A percentile compares a stretch with the other conserved stretches of the same genome.
Conservation (phyloP, 2,329 filamentous ascomycete species). For the Periconia macrospinosa region DNA sequence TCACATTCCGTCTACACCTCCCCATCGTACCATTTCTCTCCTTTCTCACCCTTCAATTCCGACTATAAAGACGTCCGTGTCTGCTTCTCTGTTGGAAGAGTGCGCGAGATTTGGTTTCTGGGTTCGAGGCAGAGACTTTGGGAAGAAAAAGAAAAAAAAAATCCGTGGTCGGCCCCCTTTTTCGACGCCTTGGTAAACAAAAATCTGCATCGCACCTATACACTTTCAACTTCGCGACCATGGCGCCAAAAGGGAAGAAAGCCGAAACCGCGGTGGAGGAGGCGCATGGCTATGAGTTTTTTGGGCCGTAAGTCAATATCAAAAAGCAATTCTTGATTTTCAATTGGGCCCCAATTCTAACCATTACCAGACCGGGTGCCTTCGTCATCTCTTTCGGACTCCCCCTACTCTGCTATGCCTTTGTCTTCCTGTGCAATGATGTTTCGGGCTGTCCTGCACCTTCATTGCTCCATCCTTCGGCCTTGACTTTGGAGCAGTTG, state of each 20-base stretch:
- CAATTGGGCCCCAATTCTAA: constrained; percentile 13
- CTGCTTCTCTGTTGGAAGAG: neutral
- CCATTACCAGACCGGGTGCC: constrained; percentile 66
- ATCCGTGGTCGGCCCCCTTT: neutral
- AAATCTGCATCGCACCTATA: neutral
- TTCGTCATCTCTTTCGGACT: constrained; percentile 78
- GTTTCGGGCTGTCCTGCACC: constrained; percentile 87
- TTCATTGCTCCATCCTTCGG: constrained; percentile 72
- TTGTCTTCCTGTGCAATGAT: constrained; percentile 89
- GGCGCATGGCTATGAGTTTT: constrained; percentile 44
- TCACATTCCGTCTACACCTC: neutral
- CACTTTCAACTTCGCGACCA: constrained; percentile 7
- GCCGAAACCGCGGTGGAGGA: constrained; percentile 22
- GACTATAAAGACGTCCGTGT: neutral
- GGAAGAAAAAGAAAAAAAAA: neutral
- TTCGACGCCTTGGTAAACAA: neutral
- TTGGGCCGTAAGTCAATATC: constrained; percentile 41
- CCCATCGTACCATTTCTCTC: neutral
- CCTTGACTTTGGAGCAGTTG: constrained; percentile 69
- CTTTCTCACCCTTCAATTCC: neutral
- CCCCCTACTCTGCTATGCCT: constrained; percentile 75
- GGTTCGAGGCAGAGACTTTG: neutral
- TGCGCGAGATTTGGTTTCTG: neutral
- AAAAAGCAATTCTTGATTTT: neutral
- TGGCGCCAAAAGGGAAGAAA: constrained; percentile 34